phyloP scores from a whole-genome alignment of 305 asterid species.

The Fraxinus greggii region DNA sequence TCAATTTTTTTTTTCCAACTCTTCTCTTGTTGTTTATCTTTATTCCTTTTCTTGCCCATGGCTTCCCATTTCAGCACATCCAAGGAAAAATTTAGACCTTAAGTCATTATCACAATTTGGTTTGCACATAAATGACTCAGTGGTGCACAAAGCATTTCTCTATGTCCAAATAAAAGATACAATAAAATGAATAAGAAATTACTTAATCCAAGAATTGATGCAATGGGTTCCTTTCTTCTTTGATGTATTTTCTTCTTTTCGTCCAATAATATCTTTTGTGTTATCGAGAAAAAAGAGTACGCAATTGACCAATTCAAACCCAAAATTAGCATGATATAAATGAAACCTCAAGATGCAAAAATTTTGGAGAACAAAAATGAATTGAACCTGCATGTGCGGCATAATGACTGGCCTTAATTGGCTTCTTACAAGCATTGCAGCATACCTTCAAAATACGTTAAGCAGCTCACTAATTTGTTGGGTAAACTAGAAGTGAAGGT shows the following conservation, averaged over 20 bases:
- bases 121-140: neutral
- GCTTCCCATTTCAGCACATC: too few species aligned
- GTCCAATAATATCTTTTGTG: neutral
- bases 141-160: neutral
- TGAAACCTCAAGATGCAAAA: constrained; percentile 15
- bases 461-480: constrained; percentile 27
- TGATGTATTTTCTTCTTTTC: neutral
- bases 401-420: constrained; percentile 79
- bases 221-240: neutral
- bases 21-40: too few species aligned
- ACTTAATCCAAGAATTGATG: neutral
- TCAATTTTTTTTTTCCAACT: too few species aligned
- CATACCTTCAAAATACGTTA: constrained; percentile 58
- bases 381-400: constrained; percentile 71
- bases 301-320: constrained; percentile 3
- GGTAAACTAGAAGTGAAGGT: constrained; percentile 13
- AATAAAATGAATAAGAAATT: neutral
- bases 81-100: too few species aligned
- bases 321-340: constrained; percentile 9
- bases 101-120: too few species aligned
- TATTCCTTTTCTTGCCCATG: too few species aligned
- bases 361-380: constrained; percentile 20
- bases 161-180: neutral
- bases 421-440: constrained; percentile 91
- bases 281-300: constrained; percentile 6